phyloP scores from a whole-genome alignment of 2,329 filamentous ascomycete species.

The Apiospora hydei region DNA sequence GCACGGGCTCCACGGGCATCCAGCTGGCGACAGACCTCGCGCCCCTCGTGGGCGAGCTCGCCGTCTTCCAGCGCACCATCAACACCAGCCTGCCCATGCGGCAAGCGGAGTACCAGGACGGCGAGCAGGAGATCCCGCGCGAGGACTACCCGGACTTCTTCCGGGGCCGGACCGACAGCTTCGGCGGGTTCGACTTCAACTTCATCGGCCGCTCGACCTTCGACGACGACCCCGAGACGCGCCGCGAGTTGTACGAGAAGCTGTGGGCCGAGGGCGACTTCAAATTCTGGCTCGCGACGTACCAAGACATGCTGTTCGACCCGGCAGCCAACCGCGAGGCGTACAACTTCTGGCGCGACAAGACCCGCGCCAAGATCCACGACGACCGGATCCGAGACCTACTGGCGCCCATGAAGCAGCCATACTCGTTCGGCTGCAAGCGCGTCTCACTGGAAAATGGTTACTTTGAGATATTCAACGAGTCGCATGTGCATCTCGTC shows the following conservation, averaged over 20 bases:
- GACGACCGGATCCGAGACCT: constrained; percentile 55
- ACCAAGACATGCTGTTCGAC: constrained; percentile 57
- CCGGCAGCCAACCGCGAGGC: constrained; percentile 54
- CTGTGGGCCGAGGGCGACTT: constrained; percentile 60
- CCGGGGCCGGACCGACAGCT: constrained; percentile 56
- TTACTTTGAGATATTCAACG: constrained; percentile 43
- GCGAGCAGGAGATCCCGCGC: constrained; percentile 51
- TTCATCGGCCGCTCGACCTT: constrained; percentile 61
- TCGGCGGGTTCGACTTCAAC: constrained; percentile 66
- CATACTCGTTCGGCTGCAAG: constrained; percentile 61
- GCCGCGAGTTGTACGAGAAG: constrained; percentile 54
- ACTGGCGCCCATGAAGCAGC: constrained; percentile 57
- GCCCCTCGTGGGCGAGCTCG: constrained; percentile 56
- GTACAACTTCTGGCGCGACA: constrained; percentile 61
- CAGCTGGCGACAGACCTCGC: constrained; percentile 68
- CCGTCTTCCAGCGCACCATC: constrained; percentile 70
- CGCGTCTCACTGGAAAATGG: constrained; percentile 40
- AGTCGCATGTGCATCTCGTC: constrained; percentile 41
- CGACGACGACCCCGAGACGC: constrained; percentile 56
- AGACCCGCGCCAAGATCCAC: constrained; percentile 54
- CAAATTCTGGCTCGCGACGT: constrained; percentile 58
- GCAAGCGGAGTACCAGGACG: constrained; percentile 49
- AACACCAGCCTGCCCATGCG: constrained; percentile 70
- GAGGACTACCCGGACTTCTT: constrained; percentile 59
- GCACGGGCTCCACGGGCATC: constrained; percentile 68